Conservation (phyloP, 306 rosid genomes). For the Carpinus viminea region DNA sequence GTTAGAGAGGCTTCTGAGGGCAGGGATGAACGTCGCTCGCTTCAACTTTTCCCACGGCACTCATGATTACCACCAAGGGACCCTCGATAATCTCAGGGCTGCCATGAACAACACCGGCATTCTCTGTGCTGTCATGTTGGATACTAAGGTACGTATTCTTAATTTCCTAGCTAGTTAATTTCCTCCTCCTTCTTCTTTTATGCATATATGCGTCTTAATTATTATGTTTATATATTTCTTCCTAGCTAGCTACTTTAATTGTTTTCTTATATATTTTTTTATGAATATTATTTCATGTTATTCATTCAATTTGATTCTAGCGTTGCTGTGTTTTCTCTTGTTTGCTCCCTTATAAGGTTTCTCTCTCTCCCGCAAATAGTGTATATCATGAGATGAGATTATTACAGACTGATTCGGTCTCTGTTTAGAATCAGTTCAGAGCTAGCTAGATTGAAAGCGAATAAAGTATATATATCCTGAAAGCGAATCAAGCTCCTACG, state of each 20-base stretch:
- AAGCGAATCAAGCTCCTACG: background rate
- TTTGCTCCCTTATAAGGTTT: too few relatives aligned
- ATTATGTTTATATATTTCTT: background rate
- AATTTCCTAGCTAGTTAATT: too few relatives aligned
- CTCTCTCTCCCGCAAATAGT: background rate
- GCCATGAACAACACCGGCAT: constrained; percentile 38
- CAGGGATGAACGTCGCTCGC: constrained; percentile 43
- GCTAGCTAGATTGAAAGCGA: too few relatives aligned
- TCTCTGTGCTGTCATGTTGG: constrained; percentile 38
- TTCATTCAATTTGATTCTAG: too few relatives aligned
- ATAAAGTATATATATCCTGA: background rate
- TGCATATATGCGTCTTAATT: too few relatives aligned
- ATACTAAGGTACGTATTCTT: background rate
- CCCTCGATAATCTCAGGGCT: constrained; percentile 33
- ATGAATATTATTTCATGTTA: background rate
- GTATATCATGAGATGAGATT: too few relatives aligned
- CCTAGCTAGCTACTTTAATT: too few relatives aligned
- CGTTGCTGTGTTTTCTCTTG: too few relatives aligned
- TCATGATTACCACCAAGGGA: constrained; percentile 43
- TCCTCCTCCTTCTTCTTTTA: background rate
- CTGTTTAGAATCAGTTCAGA: too few relatives aligned
- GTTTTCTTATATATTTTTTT: background rate
- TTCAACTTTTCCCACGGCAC: constrained; percentile 46
- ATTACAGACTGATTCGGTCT: too few relatives aligned
- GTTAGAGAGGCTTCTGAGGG: constrained; percentile 27